A percentile compares a stretch with the other conserved stretches of the same genome.
Conservation (phyloP, 257 asterid species). For the Plantago ovata region DNA sequence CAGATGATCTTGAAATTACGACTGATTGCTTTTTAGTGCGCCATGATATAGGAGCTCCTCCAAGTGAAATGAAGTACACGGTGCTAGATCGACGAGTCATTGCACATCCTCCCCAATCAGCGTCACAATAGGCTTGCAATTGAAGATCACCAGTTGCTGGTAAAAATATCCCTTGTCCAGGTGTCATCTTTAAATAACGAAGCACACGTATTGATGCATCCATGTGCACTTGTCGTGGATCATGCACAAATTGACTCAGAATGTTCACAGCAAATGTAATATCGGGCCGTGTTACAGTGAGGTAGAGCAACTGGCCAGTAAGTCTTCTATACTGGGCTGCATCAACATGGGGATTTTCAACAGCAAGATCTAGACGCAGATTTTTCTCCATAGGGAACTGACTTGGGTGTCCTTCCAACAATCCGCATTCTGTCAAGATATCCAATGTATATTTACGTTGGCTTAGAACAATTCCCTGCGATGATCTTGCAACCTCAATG, state of each 20-base stretch:
- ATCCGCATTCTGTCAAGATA: not conserved
- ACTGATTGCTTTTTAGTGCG: not conserved
- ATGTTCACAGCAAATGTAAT: not conserved
- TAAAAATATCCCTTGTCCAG: too few relatives aligned
- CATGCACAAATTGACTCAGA: too few relatives aligned
- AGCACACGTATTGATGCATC: too few relatives aligned
- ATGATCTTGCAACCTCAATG: too few relatives aligned
- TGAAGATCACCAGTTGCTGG: not conserved
- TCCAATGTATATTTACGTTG: too few relatives aligned
- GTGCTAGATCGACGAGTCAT: not conserved
- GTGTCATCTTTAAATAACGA: too few relatives aligned
- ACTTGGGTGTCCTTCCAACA: not conserved
- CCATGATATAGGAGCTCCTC: not conserved
- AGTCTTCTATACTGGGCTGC: not conserved
- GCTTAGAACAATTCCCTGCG: too few relatives aligned
- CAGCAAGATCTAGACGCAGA: not conserved
- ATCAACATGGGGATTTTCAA: not conserved
- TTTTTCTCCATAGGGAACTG: constrained; percentile 7
- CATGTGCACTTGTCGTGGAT: too few relatives aligned
- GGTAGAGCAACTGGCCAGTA: not conserved
- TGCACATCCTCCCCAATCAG: constrained; percentile 9
- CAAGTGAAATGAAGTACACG: too few relatives aligned
- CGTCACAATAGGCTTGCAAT: not conserved
- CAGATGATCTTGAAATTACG: not conserved
- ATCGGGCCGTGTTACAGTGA: constrained; percentile 2